Base-by-base conservation (phyloP, 2,329 filamentous ascomycete species). In the Aspergillus unguis region DNA sequence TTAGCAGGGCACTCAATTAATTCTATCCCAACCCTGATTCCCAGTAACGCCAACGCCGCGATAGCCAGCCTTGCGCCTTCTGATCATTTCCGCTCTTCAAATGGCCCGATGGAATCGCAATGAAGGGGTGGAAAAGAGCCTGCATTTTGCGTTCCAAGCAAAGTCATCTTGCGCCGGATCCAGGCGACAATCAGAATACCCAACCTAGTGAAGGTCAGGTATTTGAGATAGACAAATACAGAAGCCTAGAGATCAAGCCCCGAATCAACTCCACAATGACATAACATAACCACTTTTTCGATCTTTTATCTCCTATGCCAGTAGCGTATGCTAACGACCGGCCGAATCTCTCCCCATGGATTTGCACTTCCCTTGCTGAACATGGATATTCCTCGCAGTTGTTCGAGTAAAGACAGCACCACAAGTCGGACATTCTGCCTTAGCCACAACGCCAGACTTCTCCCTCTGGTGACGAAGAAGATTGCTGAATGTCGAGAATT, bases 401-500 rank as follows among this genome's bases (percentile, higher is more conserved):
- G 92, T 96, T 62, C 92, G 81, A 9, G 92, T 96, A 65, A 97
- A 97, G 65, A 95, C 91, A 8, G 91, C 91, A 35, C 91, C 90
- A 66, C 92, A 97, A 67, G 91, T 88, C 17, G 90, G 91, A 67
- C 92, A 97, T 45, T 86, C 85, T 3, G 90, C 90, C 75, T 96
- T 96, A 29, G 88, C 80, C 8, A 92, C 90, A 48, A 92, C 91
- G 27, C 92, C 92, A 0, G 90, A 95, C 71, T 96, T 96, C 72
- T 97, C 92, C 40, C 92, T 84, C 72, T 96, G 92, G 70, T 97
- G 92, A 57, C 92, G 82, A 35, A 96, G 78, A 3, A 96, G 81
- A 68, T 96, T 96, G 81, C 91, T 96, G 69, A 96, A 96, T 3
- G 92, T 96, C 17, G 90, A 95, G 67, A 97, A 97, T 65, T 95